Conservation (phyloP, 2,329 filamentous ascomycete species). For the Magnaporthales sp. region DNA sequence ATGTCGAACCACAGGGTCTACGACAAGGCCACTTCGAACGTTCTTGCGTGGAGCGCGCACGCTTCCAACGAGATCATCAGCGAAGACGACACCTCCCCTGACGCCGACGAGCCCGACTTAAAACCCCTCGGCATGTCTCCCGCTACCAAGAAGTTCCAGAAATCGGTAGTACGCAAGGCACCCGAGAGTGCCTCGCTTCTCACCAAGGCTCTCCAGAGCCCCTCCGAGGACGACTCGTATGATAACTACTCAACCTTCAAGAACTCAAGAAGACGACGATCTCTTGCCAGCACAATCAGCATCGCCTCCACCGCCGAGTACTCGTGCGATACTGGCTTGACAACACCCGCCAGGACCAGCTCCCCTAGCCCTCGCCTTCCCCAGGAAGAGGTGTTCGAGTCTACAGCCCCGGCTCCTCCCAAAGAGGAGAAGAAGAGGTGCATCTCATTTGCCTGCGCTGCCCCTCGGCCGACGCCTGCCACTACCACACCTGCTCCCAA, state of each 20-base stretch:
- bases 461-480: constrained; percentile 40
- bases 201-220: constrained; percentile 70
- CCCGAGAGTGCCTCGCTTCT: constrained; percentile 67
- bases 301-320: constrained; percentile 78
- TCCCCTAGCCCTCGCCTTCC: constrained; percentile 82
- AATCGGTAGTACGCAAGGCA: constrained; percentile 36
- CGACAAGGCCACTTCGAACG: constrained; percentile 25
- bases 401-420: constrained; percentile 15
- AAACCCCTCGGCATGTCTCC: constrained; percentile 14
- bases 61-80: constrained; percentile 21
- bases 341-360: constrained; percentile 78
- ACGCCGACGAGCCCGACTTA: constrained; percentile 79
- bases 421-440: constrained; percentile 72
- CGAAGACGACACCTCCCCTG: constrained; percentile 59
- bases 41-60: constrained; percentile 36
- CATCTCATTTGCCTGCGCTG: constrained; percentile 84
- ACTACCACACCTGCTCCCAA: constrained; percentile 30
- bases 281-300: constrained; percentile 73
- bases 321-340: constrained; percentile 88
- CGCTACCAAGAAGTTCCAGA: constrained; percentile 32
- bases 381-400: constrained; percentile 28
- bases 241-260: constrained; percentile 26
- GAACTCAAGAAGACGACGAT: constrained; percentile 42
- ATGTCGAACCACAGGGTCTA: background rate
- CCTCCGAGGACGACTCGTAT: constrained; percentile 47